Base-by-base conservation (phyloP, 2,329 filamentous ascomycete species). In the Sporothrix dimorphospora region DNA sequence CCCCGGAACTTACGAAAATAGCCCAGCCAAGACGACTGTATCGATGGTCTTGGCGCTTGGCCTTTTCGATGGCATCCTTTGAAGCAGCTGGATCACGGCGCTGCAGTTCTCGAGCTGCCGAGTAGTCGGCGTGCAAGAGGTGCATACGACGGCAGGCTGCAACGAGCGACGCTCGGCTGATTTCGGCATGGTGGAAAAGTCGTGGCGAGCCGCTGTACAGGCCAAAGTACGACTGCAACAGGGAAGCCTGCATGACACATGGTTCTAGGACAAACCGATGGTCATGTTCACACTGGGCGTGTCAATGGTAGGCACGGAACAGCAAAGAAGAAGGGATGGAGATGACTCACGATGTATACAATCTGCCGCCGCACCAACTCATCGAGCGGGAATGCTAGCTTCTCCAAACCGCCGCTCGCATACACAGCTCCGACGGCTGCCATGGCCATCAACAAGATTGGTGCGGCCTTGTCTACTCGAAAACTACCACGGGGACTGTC, bases 191-290 rank as follows among this genome's bases (percentile, higher is more conserved):
- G 16, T 68, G 65, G 19, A 68, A 68, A 9, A 53, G n/a, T 3
- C 65, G 24, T 5, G 65, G 65, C 16, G 65, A 68, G 27, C 65
- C 65, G 24, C 65, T 68, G 47, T 68, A 68, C 16, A 68, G 47
- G n/a, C 65, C 65, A 40, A 68, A 68, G 16, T 53, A 68, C 27
- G 65, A 68, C n/a, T 68, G 65, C 27, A 68, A 27, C 24, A 68
- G 27, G 34, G 65, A 68, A 3, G 47, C 65, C 19, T 68, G 65
- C 65, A 68, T 40, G 16, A 68, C 65, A 30, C 65, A 53, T 11
- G 65, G 65, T n/a, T 68, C 65, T 7, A 68, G 24, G 19, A 68
- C 47, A 53, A 68, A 68, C 19, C 65, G 65, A 19, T 68, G 65
- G 34, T 68, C 65, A 40, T 68, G 47, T 9, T 68, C 65, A 9